phyloP scores from a whole-genome alignment of 768 basidiomycete genomes.

The Tulasnella sp. region DNA sequence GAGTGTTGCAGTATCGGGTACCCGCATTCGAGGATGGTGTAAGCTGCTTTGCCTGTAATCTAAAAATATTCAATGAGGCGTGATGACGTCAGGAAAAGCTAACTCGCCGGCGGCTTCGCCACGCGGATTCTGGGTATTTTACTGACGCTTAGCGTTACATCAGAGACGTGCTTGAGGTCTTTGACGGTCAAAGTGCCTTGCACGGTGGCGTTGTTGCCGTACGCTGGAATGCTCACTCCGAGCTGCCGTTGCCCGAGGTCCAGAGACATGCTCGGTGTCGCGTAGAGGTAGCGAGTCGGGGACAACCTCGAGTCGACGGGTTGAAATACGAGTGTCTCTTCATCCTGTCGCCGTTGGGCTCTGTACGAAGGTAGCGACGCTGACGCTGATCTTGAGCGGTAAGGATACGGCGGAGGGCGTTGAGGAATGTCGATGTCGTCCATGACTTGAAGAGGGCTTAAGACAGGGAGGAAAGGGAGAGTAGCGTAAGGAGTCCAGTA shows the following conservation, averaged over 20 bases:
- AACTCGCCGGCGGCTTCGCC: not conserved
- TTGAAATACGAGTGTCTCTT: not conserved
- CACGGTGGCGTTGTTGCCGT: conserved; percentile 1
- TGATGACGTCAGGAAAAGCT: not conserved
- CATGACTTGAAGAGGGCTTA: not conserved
- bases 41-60: not conserved
- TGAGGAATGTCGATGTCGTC: not conserved
- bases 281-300: not conserved
- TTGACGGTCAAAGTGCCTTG: not conserved
- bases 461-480: not conserved
- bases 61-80: not conserved
- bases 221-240: not conserved
- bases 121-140: too few species aligned
- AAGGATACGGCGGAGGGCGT: not conserved
- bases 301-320: not conserved
- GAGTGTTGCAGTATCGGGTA: not conserved
- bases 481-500: not conserved
- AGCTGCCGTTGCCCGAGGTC: not conserved
- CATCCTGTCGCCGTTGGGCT: not conserved
- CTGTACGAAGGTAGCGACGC: not conserved
- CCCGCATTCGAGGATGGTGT: not conserved
- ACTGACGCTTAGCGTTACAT: not conserved
- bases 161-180: not conserved
- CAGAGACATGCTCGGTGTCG: not conserved
- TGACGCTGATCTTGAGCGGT: not conserved